These are phyloP conservation scores for Lactifluus pinguis DNA, from an alignment of 768 basidiomycete species.

Conservation along the genomic window DNA sequence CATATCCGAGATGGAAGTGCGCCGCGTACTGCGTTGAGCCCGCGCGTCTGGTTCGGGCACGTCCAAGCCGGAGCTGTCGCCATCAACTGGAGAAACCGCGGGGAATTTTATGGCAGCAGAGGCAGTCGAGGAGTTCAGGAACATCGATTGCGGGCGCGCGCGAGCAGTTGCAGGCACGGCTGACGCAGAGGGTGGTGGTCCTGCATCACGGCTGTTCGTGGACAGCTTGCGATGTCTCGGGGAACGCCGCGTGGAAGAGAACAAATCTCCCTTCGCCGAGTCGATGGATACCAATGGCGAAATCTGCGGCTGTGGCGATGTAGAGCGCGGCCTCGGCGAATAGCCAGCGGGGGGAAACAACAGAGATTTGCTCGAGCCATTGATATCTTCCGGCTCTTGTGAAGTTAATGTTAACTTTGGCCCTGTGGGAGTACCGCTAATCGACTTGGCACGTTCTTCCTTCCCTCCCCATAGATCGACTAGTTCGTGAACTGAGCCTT, in stretches of 20 bases:
- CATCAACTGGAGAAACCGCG: neutral
- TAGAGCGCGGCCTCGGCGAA: conserved; percentile 8
- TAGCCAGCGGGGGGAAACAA: neutral
- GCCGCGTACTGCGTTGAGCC: conserved; percentile 36
- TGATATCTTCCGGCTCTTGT: conserved; percentile 1
- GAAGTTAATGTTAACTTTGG: neutral
- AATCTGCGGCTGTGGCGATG: conserved; percentile 10
- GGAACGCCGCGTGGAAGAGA: neutral
- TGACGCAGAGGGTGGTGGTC: neutral
- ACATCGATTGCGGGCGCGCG: conserved; percentile 73
- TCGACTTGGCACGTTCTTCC: conserved; percentile 5
- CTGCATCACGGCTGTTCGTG: conserved; percentile 7
- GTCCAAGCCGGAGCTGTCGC: conserved; percentile 25
- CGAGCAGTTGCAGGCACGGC: neutral
- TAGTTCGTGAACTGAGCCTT: conserved; percentile 78
- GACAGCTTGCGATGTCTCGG: conserved; percentile 16
- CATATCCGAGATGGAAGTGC: conserved; percentile 81
- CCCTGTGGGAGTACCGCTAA: neutral
- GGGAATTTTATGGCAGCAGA: conserved; percentile 28
- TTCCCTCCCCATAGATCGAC: conserved; percentile 72
- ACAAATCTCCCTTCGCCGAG: neutral
- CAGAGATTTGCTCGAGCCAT: neutral
- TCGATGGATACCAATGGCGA: conserved; percentile 9
- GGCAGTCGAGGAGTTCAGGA: conserved; percentile 48
- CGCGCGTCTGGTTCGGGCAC: conserved; percentile 40